phyloP scores from a whole-genome alignment of 148 eudicot species.

The Vaccinium myrtillus region DNA sequence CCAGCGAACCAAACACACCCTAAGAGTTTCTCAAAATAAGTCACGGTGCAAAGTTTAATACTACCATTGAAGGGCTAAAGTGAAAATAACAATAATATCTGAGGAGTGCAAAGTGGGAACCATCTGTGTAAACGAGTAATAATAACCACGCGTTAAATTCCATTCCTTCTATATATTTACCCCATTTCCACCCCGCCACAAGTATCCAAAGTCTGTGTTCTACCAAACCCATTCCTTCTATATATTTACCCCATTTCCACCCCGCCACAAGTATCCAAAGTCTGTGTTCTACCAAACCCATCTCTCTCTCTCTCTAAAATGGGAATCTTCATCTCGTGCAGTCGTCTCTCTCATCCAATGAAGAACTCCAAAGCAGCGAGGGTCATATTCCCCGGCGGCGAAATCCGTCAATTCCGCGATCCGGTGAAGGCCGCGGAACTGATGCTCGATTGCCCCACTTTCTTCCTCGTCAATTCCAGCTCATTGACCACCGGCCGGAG shows the following conservation, averaged over 20 bases:
- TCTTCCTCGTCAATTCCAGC: constrained; percentile 29
- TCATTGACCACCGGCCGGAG: constrained; percentile 29
- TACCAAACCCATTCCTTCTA: not conserved
- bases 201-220: not conserved
- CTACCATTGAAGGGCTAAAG: not conserved
- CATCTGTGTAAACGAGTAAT: not conserved
- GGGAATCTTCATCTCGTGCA: constrained; percentile 41
- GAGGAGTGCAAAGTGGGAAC: not conserved
- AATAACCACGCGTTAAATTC: not conserved
- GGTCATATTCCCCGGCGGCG: constrained; percentile 47
- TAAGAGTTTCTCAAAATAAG: not conserved
- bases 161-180: too few species aligned
- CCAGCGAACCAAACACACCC: too few species aligned
- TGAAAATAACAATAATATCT: not conserved
- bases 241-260: not conserved
- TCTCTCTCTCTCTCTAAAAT: constrained; percentile 12
- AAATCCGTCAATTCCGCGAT: constrained; percentile 38
- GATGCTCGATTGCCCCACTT: constrained; percentile 43
- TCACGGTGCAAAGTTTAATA: too few species aligned
- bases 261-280: not conserved
- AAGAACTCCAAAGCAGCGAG: constrained; percentile 30
- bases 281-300: not conserved
- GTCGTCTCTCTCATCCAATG: constrained; percentile 11
- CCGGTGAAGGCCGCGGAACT: constrained; percentile 48
- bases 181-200: not conserved